Percentiles rank a stretch among this genome's conserved stretches.
phyloP scores from a whole-genome alignment of 495 filamentous ascomycete species.

The Hypoxylon cercidicola region DNA sequence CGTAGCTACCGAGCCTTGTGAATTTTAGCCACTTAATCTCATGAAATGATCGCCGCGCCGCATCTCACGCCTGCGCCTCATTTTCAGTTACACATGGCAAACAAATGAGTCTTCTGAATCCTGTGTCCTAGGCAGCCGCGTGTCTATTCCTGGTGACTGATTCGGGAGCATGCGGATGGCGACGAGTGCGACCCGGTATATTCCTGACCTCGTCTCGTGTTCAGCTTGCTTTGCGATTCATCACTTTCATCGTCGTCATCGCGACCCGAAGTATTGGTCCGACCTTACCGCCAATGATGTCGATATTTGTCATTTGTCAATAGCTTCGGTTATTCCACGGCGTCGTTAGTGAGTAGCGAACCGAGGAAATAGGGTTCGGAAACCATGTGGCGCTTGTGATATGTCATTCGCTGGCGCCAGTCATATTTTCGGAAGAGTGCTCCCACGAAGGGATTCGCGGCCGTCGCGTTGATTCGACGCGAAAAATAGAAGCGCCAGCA shows the following conservation, averaged over 20 bases:
- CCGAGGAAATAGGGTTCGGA: constrained; percentile 22
- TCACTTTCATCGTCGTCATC: constrained; percentile 14
- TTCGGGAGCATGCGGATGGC: constrained; percentile 33
- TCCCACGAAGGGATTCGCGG: constrained; percentile 20
- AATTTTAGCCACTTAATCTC: constrained; percentile 15
- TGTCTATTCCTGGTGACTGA: constrained; percentile 27
- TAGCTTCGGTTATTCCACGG: constrained; percentile 37
- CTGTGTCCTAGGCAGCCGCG: constrained; percentile 25
- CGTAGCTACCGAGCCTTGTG: constrained; percentile 25
- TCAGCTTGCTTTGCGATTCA: constrained; percentile 7
- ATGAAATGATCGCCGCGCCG: constrained; percentile 28
- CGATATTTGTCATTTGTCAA: constrained; percentile 10
- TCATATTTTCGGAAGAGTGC: constrained; percentile 24
- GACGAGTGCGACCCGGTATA: constrained; percentile 23
- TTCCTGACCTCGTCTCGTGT: constrained; percentile 29
- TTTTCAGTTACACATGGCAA: constrained; percentile 35
- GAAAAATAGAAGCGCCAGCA: constrained; percentile 10
- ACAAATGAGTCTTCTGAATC: constrained; percentile 30
- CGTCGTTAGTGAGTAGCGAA: constrained; percentile 21
- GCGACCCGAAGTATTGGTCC: constrained; percentile 23
- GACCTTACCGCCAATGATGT: constrained; percentile 22
- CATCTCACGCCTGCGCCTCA: constrained; percentile 29
- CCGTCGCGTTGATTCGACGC: constrained; percentile 33
- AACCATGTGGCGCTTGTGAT: constrained; percentile 1
- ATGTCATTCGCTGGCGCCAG: constrained; percentile 28